Base-by-base conservation (phyloP, 352 stramenopile genomes). In the Plasmopara viticola region DNA sequence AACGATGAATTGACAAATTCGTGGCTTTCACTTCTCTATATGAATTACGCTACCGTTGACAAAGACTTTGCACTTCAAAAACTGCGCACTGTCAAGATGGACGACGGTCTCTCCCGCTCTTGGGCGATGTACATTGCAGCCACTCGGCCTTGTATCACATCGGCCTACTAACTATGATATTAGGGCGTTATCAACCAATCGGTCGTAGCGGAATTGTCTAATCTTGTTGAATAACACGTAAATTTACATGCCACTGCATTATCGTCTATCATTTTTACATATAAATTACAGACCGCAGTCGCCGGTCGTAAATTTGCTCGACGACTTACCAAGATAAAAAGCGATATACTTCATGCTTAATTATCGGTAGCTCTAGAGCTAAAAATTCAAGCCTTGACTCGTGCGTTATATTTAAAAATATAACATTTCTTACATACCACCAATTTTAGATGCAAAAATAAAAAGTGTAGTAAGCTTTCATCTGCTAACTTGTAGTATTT, bases 81-180 rank as follows among this genome's bases (percentile, higher is more conserved):
- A 55, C 67, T 90, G 40, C 59, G 84, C 56, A 78, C 64, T 28
- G 66, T 67, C 20, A 64, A 64, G 10, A 74, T 92, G 64, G 81
- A 92, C 58, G 73, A 87, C 52, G 78, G 77, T 3, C 73, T 90
- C 41, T 82, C 81, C 20, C 74, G 77, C 8, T 84, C 77, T 1
- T 90, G 81, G 81, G 77, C 81, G 18, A 60, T 92, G 35, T 92
- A 92, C 68, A 86, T 85, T 59, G 74, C 72, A 38, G 71, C 71
- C 15, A 75, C 70, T 1, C 65, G 65, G n/a, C 61, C 65, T 67
- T 66, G 41, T 44, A 25, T 12, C 30, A 28, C 9, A 1, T 42
- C 30, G 50, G 38, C 34, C 49, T 43, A 62, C 28, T 47, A 51
- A 45, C 37, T 40, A 57, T 60, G 46, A 57, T 57, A 64, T 60